phyloP scores from a whole-genome alignment of 768 basidiomycete genomes.

The Lentinula edodes region DNA sequence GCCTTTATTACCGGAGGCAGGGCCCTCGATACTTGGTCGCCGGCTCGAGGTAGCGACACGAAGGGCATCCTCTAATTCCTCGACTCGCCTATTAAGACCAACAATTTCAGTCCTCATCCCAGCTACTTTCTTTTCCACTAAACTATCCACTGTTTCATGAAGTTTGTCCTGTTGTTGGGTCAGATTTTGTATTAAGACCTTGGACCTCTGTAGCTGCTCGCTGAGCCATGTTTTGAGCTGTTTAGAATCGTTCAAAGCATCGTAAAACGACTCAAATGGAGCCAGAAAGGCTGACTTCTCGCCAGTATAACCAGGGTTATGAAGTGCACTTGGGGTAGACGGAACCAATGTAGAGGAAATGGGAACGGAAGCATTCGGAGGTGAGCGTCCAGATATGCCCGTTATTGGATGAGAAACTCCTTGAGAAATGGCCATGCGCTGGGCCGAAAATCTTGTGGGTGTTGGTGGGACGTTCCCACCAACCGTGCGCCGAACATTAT shows the following conservation, averaged over 20 bases:
- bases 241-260: conserved; percentile 74
- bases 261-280: conserved; percentile 82
- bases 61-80: conserved; percentile 59
- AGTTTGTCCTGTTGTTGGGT: conserved; percentile 60
- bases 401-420: conserved; percentile 20
- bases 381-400: conserved; percentile 35
- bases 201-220: conserved; percentile 66
- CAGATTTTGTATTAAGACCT: conserved; percentile 43
- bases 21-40: conserved; percentile 21
- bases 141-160: conserved; percentile 49
- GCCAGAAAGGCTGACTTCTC: conserved; percentile 76
- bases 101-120: conserved; percentile 58
- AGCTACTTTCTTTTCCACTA: conserved; percentile 58
- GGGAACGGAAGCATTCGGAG: conserved; percentile 59
- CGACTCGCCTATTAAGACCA: conserved; percentile 55
- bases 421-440: conserved; percentile 23
- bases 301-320: conserved; percentile 51
- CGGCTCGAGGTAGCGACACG: conserved; percentile 21
- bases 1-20: conserved; percentile 17
- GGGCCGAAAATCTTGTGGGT: conserved; percentile 55
- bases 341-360: conserved; percentile 63
- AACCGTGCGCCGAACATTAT: conserved; percentile 43
- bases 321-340: conserved; percentile 62
- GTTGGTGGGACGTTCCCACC: conserved; percentile 66
- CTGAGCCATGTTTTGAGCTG: conserved; percentile 73